These are phyloP conservation scores for Fusarium verrucosum DNA, from an alignment of 2,329 filamentous ascomycete species.

Conservation along the genomic window DNA sequence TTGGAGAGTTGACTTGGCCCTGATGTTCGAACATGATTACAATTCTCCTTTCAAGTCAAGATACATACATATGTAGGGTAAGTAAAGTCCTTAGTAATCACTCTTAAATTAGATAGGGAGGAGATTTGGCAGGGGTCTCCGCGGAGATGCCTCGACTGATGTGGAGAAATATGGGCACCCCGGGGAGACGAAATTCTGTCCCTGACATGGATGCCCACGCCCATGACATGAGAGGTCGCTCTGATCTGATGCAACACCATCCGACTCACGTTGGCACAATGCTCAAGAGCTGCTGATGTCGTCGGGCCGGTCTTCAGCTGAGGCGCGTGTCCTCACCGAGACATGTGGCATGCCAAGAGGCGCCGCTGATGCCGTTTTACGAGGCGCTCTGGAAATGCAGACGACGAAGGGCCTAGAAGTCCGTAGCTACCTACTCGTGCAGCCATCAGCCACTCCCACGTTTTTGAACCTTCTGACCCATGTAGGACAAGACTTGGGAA, in stretches of 20 bases:
- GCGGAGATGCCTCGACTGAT: constrained; percentile 8
- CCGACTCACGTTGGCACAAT: not conserved
- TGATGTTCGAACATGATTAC: too few relatives aligned
- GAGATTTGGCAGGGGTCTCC: not conserved
- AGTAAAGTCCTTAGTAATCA: too few relatives aligned
- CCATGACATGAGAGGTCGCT: constrained; percentile 14
- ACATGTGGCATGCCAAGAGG: not conserved
- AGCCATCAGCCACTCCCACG: not conserved
- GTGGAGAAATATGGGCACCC: constrained; percentile 5
- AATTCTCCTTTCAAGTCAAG: too few relatives aligned
- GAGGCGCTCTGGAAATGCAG: not conserved
- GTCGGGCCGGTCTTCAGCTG: not conserved
- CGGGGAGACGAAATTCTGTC: constrained; percentile 9
- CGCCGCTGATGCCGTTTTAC: not conserved
- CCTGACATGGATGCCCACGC: not conserved
- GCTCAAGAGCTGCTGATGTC: not conserved
- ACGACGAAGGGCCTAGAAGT: too few relatives aligned
- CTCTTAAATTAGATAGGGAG: too few relatives aligned
- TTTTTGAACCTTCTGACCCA: not conserved
- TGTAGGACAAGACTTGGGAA: not conserved
- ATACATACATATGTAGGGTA: too few relatives aligned
- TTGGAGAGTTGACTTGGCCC: too few relatives aligned
- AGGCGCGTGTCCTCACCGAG: not conserved
- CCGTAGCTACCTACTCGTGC: not conserved
- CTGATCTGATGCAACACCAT: constrained; percentile 8